Evolutionary conservation across 116 monocot genomes (phyloP).

Genomic region (Dioscorea cayenensis): DNA sequence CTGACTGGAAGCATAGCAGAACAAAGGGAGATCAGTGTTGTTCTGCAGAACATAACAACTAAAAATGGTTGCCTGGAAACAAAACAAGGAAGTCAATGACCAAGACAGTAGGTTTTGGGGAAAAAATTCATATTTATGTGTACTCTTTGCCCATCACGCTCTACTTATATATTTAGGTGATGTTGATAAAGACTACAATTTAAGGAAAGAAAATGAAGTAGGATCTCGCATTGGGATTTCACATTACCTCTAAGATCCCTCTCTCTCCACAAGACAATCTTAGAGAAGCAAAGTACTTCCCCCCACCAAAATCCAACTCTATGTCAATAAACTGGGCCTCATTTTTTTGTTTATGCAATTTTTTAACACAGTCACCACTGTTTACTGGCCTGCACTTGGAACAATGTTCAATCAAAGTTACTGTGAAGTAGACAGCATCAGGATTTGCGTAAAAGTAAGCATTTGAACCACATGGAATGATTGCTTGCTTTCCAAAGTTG

Average conservation of each 20-base stretch:
- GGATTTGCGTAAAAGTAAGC: constrained; percentile 76
- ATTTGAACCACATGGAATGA: constrained; percentile 58
- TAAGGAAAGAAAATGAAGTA: neutral
- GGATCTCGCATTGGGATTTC: neutral
- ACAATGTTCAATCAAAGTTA: constrained; percentile 48
- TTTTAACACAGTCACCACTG: constrained; percentile 60
- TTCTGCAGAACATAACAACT: constrained; percentile 62
- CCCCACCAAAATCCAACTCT: constrained; percentile 60
- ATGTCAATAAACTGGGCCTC: constrained; percentile 58
- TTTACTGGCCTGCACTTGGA: constrained; percentile 65
- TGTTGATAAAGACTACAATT: neutral
- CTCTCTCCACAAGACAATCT: constrained; percentile 61
- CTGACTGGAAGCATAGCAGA: constrained; percentile 34
- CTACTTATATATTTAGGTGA: neutral
- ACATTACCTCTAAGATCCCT: constrained; percentile 66
- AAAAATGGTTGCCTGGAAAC: constrained; percentile 61
- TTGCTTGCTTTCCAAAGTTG: constrained; percentile 44
- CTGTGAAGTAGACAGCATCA: constrained; percentile 36
- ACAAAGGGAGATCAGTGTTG: constrained; percentile 48
- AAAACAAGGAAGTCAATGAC: neutral
- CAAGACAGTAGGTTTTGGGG: neutral
- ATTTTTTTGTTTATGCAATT: constrained; percentile 49
- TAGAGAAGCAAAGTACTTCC: constrained; percentile 55
- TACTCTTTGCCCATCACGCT: no score
- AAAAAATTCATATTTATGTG: neutral